These are phyloP conservation scores for Lachancea lanzarotensis DNA, from an alignment of 805 yeast species.

Conservation along the genomic window DNA sequence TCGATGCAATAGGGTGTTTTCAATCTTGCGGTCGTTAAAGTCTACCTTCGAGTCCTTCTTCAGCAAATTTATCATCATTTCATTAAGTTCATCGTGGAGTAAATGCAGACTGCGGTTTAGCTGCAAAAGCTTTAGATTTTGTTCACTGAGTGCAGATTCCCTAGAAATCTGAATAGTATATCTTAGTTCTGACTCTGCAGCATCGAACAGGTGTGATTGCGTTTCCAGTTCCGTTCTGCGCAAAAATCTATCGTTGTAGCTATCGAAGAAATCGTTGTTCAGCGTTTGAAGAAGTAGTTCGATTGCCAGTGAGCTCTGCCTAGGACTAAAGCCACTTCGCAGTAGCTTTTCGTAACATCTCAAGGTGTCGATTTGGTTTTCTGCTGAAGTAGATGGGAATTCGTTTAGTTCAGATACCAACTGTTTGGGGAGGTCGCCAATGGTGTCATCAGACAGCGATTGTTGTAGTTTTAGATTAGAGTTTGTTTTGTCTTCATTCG, in stretches of 20 bases:
- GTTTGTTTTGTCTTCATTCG: background rate
- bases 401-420: constrained; percentile 26
- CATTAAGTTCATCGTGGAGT: constrained; percentile 70
- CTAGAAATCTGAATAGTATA: constrained; percentile 72
- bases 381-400: constrained; percentile 26
- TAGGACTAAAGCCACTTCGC: constrained; percentile 18
- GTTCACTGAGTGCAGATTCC: constrained; percentile 59
- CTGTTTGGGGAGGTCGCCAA: constrained; percentile 27
- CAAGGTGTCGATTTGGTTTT: constrained; percentile 28
- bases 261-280: constrained; percentile 37
- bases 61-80: constrained; percentile 47
- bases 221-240: constrained; percentile 67
- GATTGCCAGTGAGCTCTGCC: constrained; percentile 22
- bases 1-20: constrained; percentile 70
- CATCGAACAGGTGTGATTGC: constrained; percentile 81
- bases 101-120: constrained; percentile 67
- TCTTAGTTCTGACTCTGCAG: constrained; percentile 81
- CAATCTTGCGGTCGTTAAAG: constrained; percentile 78
- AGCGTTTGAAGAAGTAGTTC: constrained; percentile 33
- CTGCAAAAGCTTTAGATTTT: constrained; percentile 58
- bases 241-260: constrained; percentile 33
- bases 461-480: background rate
- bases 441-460: constrained; percentile 7
- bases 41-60: constrained; percentile 78
- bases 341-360: constrained; percentile 14